phyloP scores from a whole-genome alignment of 2,329 filamentous ascomycete species.

The Neospermospora avenae region DNA sequence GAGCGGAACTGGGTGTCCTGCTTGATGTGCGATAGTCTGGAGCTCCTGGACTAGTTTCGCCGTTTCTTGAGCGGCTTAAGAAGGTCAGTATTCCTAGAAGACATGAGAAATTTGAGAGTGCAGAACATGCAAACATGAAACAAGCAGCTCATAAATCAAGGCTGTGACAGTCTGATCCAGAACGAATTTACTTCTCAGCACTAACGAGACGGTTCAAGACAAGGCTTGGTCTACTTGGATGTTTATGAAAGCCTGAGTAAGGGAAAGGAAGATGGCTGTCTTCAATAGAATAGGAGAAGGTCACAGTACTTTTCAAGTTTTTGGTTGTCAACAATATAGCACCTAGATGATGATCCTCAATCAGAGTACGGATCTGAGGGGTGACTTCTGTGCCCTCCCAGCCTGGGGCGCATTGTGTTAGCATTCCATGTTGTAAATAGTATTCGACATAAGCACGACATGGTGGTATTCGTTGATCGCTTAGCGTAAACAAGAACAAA shows the following conservation, averaged over 20 bases:
- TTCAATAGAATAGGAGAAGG: background rate
- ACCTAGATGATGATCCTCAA: conserved; percentile 82
- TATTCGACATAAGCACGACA: background rate
- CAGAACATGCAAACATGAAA: background rate
- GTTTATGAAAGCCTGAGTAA: background rate
- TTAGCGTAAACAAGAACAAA: background rate
- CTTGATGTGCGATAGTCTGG: conserved; percentile 85
- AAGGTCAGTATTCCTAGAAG: conserved; percentile 19
- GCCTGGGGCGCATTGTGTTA: conserved; percentile 40
- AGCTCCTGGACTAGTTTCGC: conserved; percentile 85
- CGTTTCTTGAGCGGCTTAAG: conserved; percentile 83
- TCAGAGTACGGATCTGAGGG: conserved; percentile 75
- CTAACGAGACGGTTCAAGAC: background rate
- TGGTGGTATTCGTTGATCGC: background rate
- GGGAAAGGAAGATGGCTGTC: background rate
- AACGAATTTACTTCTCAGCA: background rate
- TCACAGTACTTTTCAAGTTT: conserved; percentile 70
- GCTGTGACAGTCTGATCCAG: background rate
- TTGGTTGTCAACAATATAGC: conserved; percentile 82
- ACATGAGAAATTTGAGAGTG: background rate
- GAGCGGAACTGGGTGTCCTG: conserved; percentile 84
- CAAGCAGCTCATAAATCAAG: background rate
- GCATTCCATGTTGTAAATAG: background rate
- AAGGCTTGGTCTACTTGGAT: no score
- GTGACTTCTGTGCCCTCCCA: conserved; percentile 84